phyloP scores from a whole-genome alignment of 2,329 filamentous ascomycete genomes.

The Scytalidium sp. region DNA sequence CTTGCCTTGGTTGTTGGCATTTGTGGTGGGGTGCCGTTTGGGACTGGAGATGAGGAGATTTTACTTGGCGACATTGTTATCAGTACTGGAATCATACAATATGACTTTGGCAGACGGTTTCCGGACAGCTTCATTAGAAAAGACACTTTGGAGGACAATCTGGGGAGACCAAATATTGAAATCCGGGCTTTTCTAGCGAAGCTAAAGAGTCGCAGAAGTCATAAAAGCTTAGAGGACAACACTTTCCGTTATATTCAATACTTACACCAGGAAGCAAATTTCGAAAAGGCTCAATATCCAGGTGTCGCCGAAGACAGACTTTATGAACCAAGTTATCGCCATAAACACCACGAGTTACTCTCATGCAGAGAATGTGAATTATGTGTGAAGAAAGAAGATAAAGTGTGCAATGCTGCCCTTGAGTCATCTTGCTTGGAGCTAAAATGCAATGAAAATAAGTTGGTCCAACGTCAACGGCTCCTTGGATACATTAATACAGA shows the following conservation, averaged over 20 bases:
- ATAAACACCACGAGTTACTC: slow-evolving; percentile 2
- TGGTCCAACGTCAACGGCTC: slow-evolving; percentile 1
- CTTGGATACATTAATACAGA: not conserved
- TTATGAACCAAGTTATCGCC: slow-evolving; percentile 6
- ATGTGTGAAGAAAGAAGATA: not conserved
- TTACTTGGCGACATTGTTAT: slow-evolving; percentile 25
- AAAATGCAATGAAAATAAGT: not conserved
- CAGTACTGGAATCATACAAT: slow-evolving; percentile 23
- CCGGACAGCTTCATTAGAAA: slow-evolving; percentile 16
- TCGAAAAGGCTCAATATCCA: slow-evolving; percentile 3
- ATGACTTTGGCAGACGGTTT: slow-evolving; percentile 24
- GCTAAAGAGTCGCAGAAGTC: slow-evolving; percentile 2
- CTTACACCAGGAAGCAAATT: slow-evolving; percentile 1
- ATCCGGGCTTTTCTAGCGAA: slow-evolving; percentile 10
- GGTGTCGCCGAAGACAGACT: slow-evolving; percentile 6
- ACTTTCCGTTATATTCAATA: slow-evolving; percentile 4
- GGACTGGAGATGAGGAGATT: slow-evolving; percentile 19
- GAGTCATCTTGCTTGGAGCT: not conserved
- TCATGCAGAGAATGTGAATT: not conserved
- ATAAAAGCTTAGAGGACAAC: slow-evolving; percentile 4
- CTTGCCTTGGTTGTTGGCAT: slow-evolving; percentile 39
- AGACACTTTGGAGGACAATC: slow-evolving; percentile 5
- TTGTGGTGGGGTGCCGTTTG: slow-evolving; percentile 24
- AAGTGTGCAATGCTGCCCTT: slow-evolving; percentile 2
- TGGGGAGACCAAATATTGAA: slow-evolving; percentile 7